Evolutionary conservation across 257 asterid genomes (phyloP).

Genomic region (Solanum pennellii): DNA sequence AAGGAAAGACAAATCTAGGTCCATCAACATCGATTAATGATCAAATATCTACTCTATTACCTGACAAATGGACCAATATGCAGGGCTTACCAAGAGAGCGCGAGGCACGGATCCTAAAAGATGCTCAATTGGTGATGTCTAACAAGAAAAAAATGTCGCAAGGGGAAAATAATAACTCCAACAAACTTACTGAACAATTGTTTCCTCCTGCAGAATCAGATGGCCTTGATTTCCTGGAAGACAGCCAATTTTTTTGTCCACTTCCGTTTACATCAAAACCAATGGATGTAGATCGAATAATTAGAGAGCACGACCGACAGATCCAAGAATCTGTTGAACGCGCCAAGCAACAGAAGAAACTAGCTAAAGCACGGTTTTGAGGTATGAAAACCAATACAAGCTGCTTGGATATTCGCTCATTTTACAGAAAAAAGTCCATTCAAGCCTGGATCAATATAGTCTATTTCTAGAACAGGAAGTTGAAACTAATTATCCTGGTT

Average conservation of each 20-base stretch:
- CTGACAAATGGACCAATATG: neutral
- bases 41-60: neutral
- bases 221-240: neutral
- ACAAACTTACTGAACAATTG: neutral
- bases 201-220: neutral
- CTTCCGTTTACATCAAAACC: neutral
- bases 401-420: neutral
- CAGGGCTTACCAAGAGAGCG: neutral
- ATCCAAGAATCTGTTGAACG: neutral
- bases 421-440: neutral
- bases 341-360: neutral
- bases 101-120: neutral
- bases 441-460: neutral
- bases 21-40: neutral
- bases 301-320: neutral
- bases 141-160: neutral
- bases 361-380: neutral
- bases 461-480: neutral
- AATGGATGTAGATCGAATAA: neutral
- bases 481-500: neutral
- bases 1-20: neutral
- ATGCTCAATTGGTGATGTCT: neutral
- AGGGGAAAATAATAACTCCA: neutral
- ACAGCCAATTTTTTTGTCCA: neutral
- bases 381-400: neutral